phyloP scores from a whole-genome alignment of 345 rosid species.

The Dovyalis caffra region DNA sequence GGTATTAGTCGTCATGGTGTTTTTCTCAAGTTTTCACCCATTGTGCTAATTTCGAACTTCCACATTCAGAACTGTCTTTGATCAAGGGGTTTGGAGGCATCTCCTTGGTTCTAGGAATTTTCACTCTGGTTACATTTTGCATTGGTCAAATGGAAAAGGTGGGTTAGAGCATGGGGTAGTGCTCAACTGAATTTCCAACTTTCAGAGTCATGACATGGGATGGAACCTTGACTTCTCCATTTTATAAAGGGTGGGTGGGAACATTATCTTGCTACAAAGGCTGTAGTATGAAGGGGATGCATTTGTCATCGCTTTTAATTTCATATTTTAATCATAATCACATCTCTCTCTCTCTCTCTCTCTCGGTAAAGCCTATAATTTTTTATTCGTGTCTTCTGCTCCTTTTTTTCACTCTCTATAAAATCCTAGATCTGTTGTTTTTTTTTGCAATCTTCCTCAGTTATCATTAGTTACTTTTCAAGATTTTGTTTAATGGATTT shows the following conservation, averaged over 20 bases:
- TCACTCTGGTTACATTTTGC: too few relatives aligned
- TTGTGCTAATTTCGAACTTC: too few relatives aligned
- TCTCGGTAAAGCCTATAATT: background rate
- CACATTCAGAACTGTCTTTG: too few relatives aligned
- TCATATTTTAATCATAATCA: background rate
- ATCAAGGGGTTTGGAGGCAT: too few relatives aligned
- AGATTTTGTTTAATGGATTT: background rate
- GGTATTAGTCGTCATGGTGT: background rate
- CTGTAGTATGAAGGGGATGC: background rate
- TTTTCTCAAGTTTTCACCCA: background rate
- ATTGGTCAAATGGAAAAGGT: background rate
- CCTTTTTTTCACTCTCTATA: background rate
- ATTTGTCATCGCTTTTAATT: background rate
- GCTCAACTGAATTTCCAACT: background rate
- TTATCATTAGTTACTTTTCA: background rate
- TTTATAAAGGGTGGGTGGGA: too few relatives aligned
- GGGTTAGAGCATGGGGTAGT: background rate
- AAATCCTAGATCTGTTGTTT: background rate
- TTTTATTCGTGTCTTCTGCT: background rate
- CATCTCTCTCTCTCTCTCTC: too few relatives aligned
- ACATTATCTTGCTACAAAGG: background rate
- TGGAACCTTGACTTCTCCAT: background rate
- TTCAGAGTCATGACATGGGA: background rate
- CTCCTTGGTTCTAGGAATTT: too few relatives aligned
- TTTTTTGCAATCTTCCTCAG: conserved; percentile 3